Percentiles rank a stretch among this genome's conserved stretches.
phyloP scores from a whole-genome alignment of 2,329 filamentous ascomycete species.

The Aspergillus tanneri region DNA sequence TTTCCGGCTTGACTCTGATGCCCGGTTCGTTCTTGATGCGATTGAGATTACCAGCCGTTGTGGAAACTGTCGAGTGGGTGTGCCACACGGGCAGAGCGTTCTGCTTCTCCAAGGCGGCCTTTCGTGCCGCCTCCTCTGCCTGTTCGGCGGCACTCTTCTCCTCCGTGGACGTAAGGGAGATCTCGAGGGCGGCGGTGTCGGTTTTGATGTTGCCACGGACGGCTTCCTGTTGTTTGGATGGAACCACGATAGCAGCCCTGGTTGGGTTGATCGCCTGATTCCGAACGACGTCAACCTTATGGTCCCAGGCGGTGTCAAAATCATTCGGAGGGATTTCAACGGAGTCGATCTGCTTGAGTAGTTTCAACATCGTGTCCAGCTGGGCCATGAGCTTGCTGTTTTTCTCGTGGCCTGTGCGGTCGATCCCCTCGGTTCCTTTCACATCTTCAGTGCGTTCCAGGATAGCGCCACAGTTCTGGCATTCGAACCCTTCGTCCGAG shows the following conservation, averaged over 20 bases:
- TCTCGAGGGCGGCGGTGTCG: constrained; percentile 46
- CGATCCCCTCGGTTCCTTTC: constrained; percentile 43
- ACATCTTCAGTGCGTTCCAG: constrained; percentile 48
- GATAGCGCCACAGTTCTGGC: constrained; percentile 68
- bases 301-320: constrained; percentile 51
- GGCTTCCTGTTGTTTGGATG: constrained; percentile 39
- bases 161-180: constrained; percentile 50
- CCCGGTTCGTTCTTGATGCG: constrained; percentile 35
- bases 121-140: constrained; percentile 48
- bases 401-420: constrained; percentile 51
- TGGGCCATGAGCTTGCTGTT: constrained; percentile 52
- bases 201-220: constrained; percentile 46
- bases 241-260: constrained; percentile 43
- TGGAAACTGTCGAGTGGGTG: constrained; percentile 50
- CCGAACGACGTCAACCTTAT: constrained; percentile 47
- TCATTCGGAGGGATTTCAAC: constrained; percentile 50
- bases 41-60: constrained; percentile 23
- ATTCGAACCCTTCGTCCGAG: constrained; percentile 69
- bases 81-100: constrained; percentile 56
- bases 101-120: constrained; percentile 51
- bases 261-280: constrained; percentile 45
- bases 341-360: constrained; percentile 50
- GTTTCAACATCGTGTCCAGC: constrained; percentile 46
- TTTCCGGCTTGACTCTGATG: constrained; percentile 37
- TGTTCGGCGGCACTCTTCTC: constrained; percentile 52